Base-by-base conservation (phyloP, 1,284 basidiomycete species). In the Erythrobasidium hasegawianum region DNA sequence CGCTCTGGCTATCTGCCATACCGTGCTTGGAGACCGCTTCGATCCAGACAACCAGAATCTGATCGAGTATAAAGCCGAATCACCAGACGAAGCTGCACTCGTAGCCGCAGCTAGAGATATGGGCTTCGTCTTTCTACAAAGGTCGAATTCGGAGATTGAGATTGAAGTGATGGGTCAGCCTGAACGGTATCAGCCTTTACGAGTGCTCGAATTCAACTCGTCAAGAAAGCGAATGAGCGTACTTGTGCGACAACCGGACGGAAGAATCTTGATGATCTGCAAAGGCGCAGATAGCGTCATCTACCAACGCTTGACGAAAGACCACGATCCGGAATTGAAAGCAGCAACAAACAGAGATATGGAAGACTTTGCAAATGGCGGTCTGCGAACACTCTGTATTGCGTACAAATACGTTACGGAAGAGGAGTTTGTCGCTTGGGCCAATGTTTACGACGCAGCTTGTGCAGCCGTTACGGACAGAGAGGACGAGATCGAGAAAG, bases 281-380 rank as follows among this genome's bases (percentile, higher is more conserved):
- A 97, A 97, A 78, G 94, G 94, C n/a, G 94, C 94, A 9, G 94
- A 97, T 78, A 90, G 86, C 72, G 91, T 97, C 73, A 89, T 97
- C 73, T 95, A 94, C 75, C 85, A 87, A 72, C 86, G 94, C 11
- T 82, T 98, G 1, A 82, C 83, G 18, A 78, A 80, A 29, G 84
- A 89, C 71, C 90, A 91, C 73, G 87, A 95, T 72, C 80, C 81
- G 13, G 81, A 74, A 59, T 75, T 96, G 69, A 91, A 91, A 81
- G 84, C 85, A 61, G 79, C 84, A 75, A 97, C 93, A 24, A 81
- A 82, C 71, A 84, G 83, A 76, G 91, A 97, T 76, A 88, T 97
- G 83, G 94, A 97, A 78, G 81, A 81, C 57, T 97, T 96, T 77
- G 94, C 95, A 61, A 97, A 97, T 72, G 88, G 84, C 54, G 95